Evolutionary conservation across 2,329 filamentous ascomycete genomes (phyloP).

Genomic region (Exophiala calicioides): DNA sequence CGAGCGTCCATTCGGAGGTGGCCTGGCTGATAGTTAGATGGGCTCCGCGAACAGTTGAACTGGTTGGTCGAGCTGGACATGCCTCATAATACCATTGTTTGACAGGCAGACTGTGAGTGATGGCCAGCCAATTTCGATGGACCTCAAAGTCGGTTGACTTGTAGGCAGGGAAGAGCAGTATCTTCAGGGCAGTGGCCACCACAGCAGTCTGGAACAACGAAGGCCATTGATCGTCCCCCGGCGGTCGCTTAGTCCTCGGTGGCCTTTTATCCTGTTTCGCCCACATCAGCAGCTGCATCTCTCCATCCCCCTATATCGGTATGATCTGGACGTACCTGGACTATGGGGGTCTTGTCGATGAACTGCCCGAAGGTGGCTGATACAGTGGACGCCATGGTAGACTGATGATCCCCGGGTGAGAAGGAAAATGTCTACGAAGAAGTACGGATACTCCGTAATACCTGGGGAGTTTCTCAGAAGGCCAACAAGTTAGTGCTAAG

Average conservation of each 20-base stretch:
- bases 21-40: slow-evolving; percentile 50
- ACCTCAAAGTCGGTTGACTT: slow-evolving; percentile 99
- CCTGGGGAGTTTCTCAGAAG: no score
- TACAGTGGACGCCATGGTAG: slow-evolving; percentile 22
- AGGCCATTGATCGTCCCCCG: slow-evolving; percentile 48
- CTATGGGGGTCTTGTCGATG: slow-evolving; percentile 21
- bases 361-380: slow-evolving; percentile 32
- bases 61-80: slow-evolving; percentile 24
- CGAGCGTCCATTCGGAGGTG: slow-evolving; percentile 98
- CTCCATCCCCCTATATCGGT: no score
- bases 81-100: slow-evolving; percentile 93
- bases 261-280: slow-evolving; percentile 13
- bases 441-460: no score
- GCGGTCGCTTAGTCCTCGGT: slow-evolving; percentile 9
- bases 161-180: slow-evolving; percentile 91
- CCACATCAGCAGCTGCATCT: slow-evolving; percentile 9
- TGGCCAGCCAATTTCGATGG: slow-evolving; percentile 96
- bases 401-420: neutral
- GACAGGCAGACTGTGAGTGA: slow-evolving; percentile 84
- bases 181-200: slow-evolving; percentile 83
- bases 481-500: no score
- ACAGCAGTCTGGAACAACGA: slow-evolving; percentile 86
- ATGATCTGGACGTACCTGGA: slow-evolving; percentile 19
- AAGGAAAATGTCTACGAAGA: no score
- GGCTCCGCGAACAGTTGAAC: neutral